Conservation (phyloP, 1,139 yeast species). For the Blastobotrys aristatus region DNA sequence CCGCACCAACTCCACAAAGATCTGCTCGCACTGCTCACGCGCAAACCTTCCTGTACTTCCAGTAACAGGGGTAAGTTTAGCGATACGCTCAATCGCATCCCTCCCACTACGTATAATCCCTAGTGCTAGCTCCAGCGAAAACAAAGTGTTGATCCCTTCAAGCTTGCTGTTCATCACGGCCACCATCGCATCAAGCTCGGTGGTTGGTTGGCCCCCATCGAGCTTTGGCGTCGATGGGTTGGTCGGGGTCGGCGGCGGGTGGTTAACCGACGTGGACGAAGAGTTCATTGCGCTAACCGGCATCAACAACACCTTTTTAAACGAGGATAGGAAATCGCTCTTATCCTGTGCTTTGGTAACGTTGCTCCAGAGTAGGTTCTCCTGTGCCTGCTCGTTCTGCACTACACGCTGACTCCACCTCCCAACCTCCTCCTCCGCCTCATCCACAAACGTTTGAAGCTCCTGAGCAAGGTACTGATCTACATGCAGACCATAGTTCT, state of each 20-base stretch:
- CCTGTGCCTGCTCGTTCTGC: slow-evolving; percentile 38
- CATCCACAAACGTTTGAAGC: slow-evolving; percentile 33
- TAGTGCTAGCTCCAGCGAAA: slow-evolving; percentile 41
- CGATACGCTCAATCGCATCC: slow-evolving; percentile 35
- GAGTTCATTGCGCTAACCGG: slow-evolving; percentile 31
- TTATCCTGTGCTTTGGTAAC: slow-evolving; percentile 42
- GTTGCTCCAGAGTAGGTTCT: slow-evolving; percentile 41
- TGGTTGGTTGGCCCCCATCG: slow-evolving; percentile 30
- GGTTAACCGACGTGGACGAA: slow-evolving; percentile 5
- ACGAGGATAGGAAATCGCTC: slow-evolving; percentile 48
- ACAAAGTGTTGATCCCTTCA: slow-evolving; percentile 38
- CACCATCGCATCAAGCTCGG: slow-evolving; percentile 43
- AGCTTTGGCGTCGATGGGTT: slow-evolving; percentile 9
- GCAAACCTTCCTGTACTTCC: slow-evolving; percentile 33
- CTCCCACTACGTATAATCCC: slow-evolving; percentile 37
- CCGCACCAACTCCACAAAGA: slow-evolving; percentile 63
- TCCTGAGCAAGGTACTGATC: slow-evolving; percentile 41
- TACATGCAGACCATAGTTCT: slow-evolving; percentile 43
- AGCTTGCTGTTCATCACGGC: slow-evolving; percentile 41
- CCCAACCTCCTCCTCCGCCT: slow-evolving; percentile 31
- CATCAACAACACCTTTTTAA: slow-evolving; percentile 42
- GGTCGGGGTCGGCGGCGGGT: slow-evolving; percentile 5
- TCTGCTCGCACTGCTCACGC: slow-evolving; percentile 42
- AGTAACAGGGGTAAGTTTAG: slow-evolving; percentile 30
- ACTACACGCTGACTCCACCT: slow-evolving; percentile 35